Evolutionary conservation across 768 basidiomycete genomes (phyloP).

Genomic region (Trametes cubensis): DNA sequence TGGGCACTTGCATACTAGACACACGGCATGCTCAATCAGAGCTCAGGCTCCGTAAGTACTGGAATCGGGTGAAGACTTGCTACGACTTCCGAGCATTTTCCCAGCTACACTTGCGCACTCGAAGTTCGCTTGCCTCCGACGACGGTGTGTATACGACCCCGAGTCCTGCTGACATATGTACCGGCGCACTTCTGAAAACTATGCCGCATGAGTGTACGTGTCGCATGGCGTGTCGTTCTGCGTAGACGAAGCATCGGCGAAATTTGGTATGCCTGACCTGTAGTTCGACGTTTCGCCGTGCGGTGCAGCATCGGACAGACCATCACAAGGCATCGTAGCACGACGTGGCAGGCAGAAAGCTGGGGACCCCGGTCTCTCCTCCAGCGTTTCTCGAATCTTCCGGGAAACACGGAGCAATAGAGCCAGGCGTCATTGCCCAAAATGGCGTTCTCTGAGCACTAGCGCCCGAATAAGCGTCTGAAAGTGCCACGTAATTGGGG

Average conservation of each 20-base stretch:
- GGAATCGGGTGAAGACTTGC: too few relatives aligned
- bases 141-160: background rate
- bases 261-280: conserved; percentile 4
- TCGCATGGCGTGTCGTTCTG: background rate
- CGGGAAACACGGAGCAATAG: background rate
- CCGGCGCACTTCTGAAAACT: too few relatives aligned
- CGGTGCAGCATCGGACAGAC: conserved; percentile 15
- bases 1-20: too few relatives aligned
- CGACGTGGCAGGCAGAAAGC: conserved; percentile 17
- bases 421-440: background rate
- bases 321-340: conserved; percentile 13
- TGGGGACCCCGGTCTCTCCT: conserved; percentile 9
- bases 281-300: conserved; percentile 13
- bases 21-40: too few relatives aligned
- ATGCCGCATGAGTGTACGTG: conserved; percentile 1
- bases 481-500: conserved; percentile 15
- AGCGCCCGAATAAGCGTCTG: background rate
- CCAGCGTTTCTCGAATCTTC: conserved; percentile 21
- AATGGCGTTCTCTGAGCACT: background rate
- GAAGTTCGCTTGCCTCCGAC: background rate
- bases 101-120: background rate
- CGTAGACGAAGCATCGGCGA: background rate
- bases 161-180: background rate
- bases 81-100: too few relatives aligned
- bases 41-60: background rate